Percentiles rank a stretch among this genome's conserved stretches.
phyloP scores from a whole-genome alignment of 1,284 basidiomycete species.

The Microbotryum saponariae region DNA sequence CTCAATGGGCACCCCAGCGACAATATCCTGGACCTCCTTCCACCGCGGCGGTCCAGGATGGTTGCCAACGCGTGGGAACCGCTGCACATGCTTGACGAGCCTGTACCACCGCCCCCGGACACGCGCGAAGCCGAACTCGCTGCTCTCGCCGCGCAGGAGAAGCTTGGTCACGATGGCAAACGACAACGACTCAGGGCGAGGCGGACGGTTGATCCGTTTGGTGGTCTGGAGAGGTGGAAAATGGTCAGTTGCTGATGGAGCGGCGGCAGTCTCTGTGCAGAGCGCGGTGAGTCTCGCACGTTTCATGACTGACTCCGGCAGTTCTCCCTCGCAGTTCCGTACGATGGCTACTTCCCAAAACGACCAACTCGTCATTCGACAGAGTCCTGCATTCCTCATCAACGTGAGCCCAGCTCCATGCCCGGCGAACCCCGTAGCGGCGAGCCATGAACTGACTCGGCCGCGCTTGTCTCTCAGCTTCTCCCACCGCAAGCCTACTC shows the following conservation, averaged over 20 bases:
- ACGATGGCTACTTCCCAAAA: conserved; percentile 12
- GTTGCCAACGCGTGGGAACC: conserved; percentile 24
- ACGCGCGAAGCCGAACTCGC: conserved; percentile 34
- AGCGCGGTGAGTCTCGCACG: not conserved
- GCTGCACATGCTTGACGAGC: conserved; percentile 25
- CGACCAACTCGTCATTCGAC: conserved; percentile 65
- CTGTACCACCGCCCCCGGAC: conserved; percentile 33
- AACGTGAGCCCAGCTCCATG: conserved; percentile 25
- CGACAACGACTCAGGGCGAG: conserved; percentile 46
- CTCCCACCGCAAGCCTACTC: conserved; percentile 85
- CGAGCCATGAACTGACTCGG: not conserved
- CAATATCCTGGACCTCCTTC: too few relatives aligned
- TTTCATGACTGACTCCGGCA: not conserved
- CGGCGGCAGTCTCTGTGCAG: not conserved
- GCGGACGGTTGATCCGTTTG: conserved; percentile 89
- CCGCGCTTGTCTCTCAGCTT: conserved; percentile 51
- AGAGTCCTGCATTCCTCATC: conserved; percentile 49
- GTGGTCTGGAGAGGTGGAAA: conserved; percentile 71
- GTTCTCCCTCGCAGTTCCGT: conserved; percentile 22
- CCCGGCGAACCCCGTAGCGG: not conserved
- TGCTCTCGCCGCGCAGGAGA: conserved; percentile 33
- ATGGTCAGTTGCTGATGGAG: conserved; percentile 54
- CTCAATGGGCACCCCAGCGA: too few relatives aligned
- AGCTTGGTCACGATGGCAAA: conserved; percentile 30
- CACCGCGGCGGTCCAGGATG: too few relatives aligned